Evolutionary conservation across 75 land plant genomes (phyloP), one percentile per base, ranked within the genome.

Genomic region (Cunninghamia lanceolata): DNA sequence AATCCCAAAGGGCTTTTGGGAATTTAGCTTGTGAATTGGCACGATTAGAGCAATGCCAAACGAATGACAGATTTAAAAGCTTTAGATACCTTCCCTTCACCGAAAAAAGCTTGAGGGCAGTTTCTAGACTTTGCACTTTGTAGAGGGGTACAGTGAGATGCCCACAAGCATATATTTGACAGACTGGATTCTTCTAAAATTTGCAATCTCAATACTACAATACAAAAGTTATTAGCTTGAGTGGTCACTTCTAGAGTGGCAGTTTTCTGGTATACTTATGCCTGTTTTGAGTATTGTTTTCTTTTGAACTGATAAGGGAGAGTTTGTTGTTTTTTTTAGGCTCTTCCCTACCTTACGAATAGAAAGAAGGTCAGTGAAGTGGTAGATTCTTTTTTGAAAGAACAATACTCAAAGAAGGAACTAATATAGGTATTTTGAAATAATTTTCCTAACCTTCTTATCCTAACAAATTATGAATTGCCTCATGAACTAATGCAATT

Each of bases 261-360:
- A 73, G 16, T 73, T 73, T 32, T 73, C 4, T 59, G 68, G 25
- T 59, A 59, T 59, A 30, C 11, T 71, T 71, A 32, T 32, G 68
- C 30, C 30, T n/a, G 6, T 34, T 73, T n/a, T 73, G 38, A 32
- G 36, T 16, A 73, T 73, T 73, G 36, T 73, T 30, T 30, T 73
- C 36, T 34, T 73, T 34, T 34, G 0, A 10, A 34, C 36, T 73
- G 75, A 73, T 14, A 13, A 2, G 0, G 75, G 75, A 32, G 36
- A 40, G n/a, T 43, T 34, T 28, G 0, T 80, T 82, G 34, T 35
- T 73, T 16, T 50, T 66, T 7, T 16, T 89, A 96, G 98, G 98
- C 98, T 77, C 94, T 96, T 85, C 98, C 96, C 68, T 88, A 92
- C 35, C 86, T 96, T 76, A 95, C 96, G 4, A 94, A 93, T 84